phyloP scores from a whole-genome alignment of 306 rosid species.

The Leucaena leucocephala region DNA sequence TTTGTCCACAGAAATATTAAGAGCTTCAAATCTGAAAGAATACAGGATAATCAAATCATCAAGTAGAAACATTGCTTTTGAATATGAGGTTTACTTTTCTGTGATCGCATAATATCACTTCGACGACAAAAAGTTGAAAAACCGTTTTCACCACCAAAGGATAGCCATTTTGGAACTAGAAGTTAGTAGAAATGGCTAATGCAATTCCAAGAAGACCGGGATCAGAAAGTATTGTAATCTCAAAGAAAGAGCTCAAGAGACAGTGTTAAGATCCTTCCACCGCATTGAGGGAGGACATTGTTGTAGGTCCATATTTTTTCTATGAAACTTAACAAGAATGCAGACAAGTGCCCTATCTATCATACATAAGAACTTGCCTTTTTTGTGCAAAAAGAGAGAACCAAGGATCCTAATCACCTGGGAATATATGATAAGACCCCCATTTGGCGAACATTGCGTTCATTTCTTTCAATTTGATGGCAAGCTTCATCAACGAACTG shows the following conservation, averaged over 20 bases:
- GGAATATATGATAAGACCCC: slow-evolving; percentile 95
- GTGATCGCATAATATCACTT: not conserved
- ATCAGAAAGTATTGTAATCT: slow-evolving; percentile 8
- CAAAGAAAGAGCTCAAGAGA: slow-evolving; percentile 22
- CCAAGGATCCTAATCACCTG: slow-evolving; percentile 55
- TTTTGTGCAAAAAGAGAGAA: too few relatives aligned
- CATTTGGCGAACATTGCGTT: slow-evolving; percentile 84
- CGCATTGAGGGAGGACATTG: slow-evolving; percentile 6
- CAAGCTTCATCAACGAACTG: slow-evolving; percentile 99
- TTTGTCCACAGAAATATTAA: slow-evolving; percentile 1
- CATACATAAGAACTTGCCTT: too few relatives aligned
- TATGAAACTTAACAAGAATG: slow-evolving; percentile 4
- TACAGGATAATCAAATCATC: not conserved
- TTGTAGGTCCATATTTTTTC: not conserved
- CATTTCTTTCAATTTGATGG: slow-evolving; percentile 97
- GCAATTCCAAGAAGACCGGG: not conserved
- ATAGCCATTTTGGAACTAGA: not conserved
- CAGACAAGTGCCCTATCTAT: not conserved
- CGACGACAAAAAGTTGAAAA: not conserved
- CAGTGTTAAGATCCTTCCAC: slow-evolving; percentile 13
- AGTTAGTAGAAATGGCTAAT: not conserved
- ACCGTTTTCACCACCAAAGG: not conserved
- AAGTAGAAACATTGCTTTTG: not conserved
- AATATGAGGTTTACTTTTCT: not conserved
- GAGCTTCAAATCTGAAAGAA: not conserved